These are phyloP conservation scores for Amoebophrya sp. DNA, from an alignment of 169 alveolate genomes.

Conservation along the genomic window DNA sequence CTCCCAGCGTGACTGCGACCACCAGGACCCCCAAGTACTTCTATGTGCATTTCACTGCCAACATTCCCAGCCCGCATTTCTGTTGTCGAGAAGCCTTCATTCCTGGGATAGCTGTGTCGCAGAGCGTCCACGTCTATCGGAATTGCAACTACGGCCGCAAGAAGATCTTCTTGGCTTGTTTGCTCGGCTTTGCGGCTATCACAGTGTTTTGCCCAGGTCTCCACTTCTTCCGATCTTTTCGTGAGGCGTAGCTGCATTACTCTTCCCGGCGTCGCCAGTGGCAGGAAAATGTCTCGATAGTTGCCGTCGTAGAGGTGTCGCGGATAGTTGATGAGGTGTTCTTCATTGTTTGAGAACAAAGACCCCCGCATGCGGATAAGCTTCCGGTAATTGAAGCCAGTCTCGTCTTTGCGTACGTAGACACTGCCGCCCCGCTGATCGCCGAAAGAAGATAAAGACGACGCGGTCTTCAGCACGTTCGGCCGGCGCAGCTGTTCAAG, in stretches of 20 bases:
- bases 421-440: neutral
- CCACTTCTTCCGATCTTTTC: neutral
- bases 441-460: too few species aligned
- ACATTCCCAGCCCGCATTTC: too few species aligned
- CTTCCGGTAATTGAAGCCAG: neutral
- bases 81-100: too few species aligned
- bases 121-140: too few species aligned
- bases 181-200: neutral
- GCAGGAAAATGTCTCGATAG: neutral
- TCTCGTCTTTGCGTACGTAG: neutral
- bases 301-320: neutral
- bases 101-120: too few species aligned
- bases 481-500: too few species aligned
- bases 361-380: neutral
- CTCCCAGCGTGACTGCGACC: too few species aligned
- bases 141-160: too few species aligned
- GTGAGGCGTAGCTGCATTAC: neutral
- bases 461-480: too few species aligned
- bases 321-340: neutral
- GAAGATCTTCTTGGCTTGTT: too few species aligned
- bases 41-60: too few species aligned
- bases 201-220: neutral
- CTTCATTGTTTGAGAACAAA: neutral
- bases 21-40: too few species aligned
- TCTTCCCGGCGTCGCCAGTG: neutral